Evolutionary conservation across 192 early-diverging fungal genomes (phyloP), one percentile per base, ranked within the genome.

Genomic region (Piromyces finnis): DNA sequence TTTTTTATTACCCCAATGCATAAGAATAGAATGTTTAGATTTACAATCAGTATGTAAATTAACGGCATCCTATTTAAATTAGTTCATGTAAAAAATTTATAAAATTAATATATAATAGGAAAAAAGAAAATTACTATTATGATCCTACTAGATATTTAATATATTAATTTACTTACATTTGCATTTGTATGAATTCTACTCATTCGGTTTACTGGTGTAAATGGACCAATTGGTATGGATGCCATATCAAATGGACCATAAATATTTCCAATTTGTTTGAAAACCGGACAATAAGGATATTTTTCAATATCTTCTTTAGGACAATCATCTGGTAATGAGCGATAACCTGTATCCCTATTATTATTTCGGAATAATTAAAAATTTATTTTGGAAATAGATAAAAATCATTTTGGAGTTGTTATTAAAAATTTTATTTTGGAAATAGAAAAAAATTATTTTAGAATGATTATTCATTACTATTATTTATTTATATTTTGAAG

Each of bases 191-290:
- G 78, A 78, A 12, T 29, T 15, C 1, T 9, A 32, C 12, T 32
- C 78, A 78, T 30, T 30, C 29, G 7, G 16, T 29, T 29, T 14
- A 14, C 30, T 15, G 30, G 29, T 93, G 27, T 87, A 87, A 79
- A 88, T 91, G 95, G 94, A 13, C 95, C 95, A 80, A 96, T 96
- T 1, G 95, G 94, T 41, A 96, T 92, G 79, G 91, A 89, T 12
- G 91, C 84, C 2, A 96, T 81, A 80, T 94, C 91, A 82, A 93
- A 90, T 6, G 92, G 91, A 7, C 85, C 92, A 80, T 92, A 89
- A 37, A 88, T 87, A 2, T 88, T 83, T 9, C 94, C 93, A 80
- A 96, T 95, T 82, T 94, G 91, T 81, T 91, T 88, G 84, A 96
- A 96, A 0, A 88, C 93, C 29, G 95, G 94, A 81, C 95, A 95